Base-by-base conservation (phyloP, 1,284 basidiomycete species). In the Apiotrichum porosum region DNA sequence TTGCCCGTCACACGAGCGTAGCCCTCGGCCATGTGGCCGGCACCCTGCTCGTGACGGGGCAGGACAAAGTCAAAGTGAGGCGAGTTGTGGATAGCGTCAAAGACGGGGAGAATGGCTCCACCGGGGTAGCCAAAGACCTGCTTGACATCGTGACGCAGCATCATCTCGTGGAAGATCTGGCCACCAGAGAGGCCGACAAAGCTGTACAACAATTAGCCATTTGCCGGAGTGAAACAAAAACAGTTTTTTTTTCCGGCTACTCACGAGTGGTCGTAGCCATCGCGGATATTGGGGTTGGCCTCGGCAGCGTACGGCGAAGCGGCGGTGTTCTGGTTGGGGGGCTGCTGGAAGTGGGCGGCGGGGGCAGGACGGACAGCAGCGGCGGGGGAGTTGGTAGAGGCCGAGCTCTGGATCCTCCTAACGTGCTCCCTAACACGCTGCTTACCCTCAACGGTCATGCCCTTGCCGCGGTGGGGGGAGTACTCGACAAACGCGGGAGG, bases 131-230 rank as follows among this genome's bases (percentile, higher is more conserved):
- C 94, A 68, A 98, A 98, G 43, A 98, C 82, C 68, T 97, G 88
- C 75, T 94, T 95, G 65, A 98, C 93, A 50, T 82, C 82, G 73
- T 98, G 94, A 46, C 94, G 81, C 51, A 93, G 84, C 90, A 98
- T 97, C 94, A 98, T 97, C 76, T 98, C 93, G 73, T 98, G 92
- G 77, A 98, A 97, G 68, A 98, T 97, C 73, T 97, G 82, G 31
- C 94, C 94, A 28, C 94, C 94, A 17, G 90, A 89, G 75, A 94
- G 83, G 52, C 94, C 94, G 49, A 97, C 81, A 66, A 98, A 97
- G n/a, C 69, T 71, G 44, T 4, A n/a, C 5, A 33, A n/a, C n/a
- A n/a, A n/a, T 51, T 42, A 55, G 51, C n/a, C 12, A 4, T 4
- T 36, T n/a, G 6, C 35, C 15, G 17, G 35, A 8, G n/a, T 21